Conservation (phyloP, 1,284 basidiomycete species). For the Golubevia sp. region DNA sequence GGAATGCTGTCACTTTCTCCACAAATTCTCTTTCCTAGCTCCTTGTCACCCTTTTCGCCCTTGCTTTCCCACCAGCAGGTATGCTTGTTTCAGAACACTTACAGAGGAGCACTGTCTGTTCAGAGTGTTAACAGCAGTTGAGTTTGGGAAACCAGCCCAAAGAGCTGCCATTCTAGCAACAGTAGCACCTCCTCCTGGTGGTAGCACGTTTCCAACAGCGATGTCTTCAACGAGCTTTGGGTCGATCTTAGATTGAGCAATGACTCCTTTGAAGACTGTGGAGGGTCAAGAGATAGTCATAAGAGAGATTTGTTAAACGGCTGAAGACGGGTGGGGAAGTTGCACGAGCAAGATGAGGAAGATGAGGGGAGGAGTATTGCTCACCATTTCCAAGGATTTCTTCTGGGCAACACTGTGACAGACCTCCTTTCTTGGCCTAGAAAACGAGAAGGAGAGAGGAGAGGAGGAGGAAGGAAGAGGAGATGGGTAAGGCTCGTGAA, state of each 20-base stretch:
- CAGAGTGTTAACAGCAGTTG: conserved; percentile 23
- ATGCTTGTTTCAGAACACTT: no score
- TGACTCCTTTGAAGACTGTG: conserved; percentile 20
- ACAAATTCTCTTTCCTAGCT: no score
- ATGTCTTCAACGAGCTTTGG: conserved; percentile 68
- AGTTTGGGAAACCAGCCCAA: conserved; percentile 81
- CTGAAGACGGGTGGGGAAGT: neutral
- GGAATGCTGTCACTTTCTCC: no score
- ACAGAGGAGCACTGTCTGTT: conserved; percentile 2
- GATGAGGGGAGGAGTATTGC: no score
- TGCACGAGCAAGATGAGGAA: neutral
- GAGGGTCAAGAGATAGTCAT: neutral
- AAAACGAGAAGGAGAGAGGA: no score
- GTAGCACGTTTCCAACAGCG: conserved; percentile 90
- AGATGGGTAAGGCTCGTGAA: no score
- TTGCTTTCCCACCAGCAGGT: no score
- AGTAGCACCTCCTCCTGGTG: conserved; percentile 84
- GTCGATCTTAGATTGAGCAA: conserved; percentile 55
- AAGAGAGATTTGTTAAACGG: neutral
- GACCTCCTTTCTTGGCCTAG: conserved; percentile 56
- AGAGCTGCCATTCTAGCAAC: conserved; percentile 93
- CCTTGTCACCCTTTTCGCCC: no score
- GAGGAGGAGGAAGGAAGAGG: no score
- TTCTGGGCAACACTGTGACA: conserved; percentile 55
- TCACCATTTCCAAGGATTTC: conserved; percentile 48